Conservation (phyloP, 78 protist species). For the Guillardia theta region DNA sequence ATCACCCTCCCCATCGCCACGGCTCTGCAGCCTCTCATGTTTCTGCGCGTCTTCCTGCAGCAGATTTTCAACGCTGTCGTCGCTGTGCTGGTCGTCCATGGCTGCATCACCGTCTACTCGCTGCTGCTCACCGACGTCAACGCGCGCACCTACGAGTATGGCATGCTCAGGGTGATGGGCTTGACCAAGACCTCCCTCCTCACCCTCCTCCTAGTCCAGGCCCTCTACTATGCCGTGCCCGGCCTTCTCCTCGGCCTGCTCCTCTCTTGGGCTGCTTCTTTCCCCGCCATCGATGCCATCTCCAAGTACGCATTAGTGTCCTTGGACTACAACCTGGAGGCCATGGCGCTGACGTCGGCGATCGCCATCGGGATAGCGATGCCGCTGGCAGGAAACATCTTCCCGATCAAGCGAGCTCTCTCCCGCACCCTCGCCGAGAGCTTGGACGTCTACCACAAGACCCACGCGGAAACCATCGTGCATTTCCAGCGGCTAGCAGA, state of each 20-base stretch:
- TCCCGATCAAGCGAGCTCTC: background rate
- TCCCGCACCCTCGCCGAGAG: background rate
- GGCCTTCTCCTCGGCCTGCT: background rate
- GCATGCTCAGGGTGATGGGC: slow-evolving; percentile 12
- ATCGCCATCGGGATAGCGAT: background rate
- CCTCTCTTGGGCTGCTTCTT: too few relatives aligned
- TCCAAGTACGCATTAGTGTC: too few relatives aligned
- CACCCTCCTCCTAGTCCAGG: background rate
- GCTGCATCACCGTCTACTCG: background rate
- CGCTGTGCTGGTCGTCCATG: background rate
- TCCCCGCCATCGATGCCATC: too few relatives aligned
- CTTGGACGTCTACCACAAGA: background rate
- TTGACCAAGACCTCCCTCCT: background rate
- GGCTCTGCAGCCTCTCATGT: background rate
- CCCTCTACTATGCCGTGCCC: background rate
- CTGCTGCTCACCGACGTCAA: background rate
- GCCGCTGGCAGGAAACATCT: background rate
- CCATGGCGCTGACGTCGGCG: background rate
- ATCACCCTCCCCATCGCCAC: background rate
- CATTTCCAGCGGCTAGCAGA: background rate
- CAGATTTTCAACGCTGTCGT: background rate
- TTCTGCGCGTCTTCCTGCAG: background rate
- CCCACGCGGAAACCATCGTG: background rate
- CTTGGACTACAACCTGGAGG: too few relatives aligned
- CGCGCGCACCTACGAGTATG: slow-evolving; percentile 30